Evolutionary conservation across 805 yeast genomes (phyloP).

Genomic region (Pichia manshurica): DNA sequence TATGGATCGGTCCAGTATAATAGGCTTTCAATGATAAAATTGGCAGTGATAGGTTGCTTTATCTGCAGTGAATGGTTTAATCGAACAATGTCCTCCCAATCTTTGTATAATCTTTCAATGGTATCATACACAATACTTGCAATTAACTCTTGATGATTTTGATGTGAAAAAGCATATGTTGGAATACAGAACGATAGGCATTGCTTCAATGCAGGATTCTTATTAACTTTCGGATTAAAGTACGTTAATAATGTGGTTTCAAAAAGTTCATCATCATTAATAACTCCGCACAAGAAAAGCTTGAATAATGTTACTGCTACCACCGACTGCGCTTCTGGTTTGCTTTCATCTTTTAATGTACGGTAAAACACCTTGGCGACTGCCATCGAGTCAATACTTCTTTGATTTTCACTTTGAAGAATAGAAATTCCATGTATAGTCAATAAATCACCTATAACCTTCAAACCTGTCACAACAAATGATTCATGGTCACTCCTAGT

Average conservation of each 20-base stretch:
- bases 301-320: constrained; percentile 87
- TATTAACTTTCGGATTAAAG: constrained; percentile 60
- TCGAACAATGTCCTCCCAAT: constrained; percentile 34
- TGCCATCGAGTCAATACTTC: constrained; percentile 58
- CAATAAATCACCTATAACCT: constrained; percentile 70
- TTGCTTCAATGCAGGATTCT: constrained; percentile 66
- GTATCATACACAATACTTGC: constrained; percentile 63
- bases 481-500: constrained; percentile 54
- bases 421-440: constrained; percentile 71
- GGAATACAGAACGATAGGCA: constrained; percentile 84
- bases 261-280: constrained; percentile 63
- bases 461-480: constrained; percentile 55
- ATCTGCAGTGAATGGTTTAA: constrained; percentile 28
- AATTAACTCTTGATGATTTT: constrained; percentile 61
- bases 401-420: constrained; percentile 46
- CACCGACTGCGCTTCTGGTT: constrained; percentile 65
- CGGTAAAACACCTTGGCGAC: constrained; percentile 66
- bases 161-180: constrained; percentile 75
- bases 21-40: constrained; percentile 60
- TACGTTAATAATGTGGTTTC: constrained; percentile 69
- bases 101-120: constrained; percentile 47
- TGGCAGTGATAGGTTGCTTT: constrained; percentile 36
- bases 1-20: constrained; percentile 82
- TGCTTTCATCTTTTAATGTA: constrained; percentile 48
- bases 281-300: constrained; percentile 68